phyloP scores from a whole-genome alignment of 2,329 filamentous ascomycete genomes.

The Paradendryphiella salina region DNA sequence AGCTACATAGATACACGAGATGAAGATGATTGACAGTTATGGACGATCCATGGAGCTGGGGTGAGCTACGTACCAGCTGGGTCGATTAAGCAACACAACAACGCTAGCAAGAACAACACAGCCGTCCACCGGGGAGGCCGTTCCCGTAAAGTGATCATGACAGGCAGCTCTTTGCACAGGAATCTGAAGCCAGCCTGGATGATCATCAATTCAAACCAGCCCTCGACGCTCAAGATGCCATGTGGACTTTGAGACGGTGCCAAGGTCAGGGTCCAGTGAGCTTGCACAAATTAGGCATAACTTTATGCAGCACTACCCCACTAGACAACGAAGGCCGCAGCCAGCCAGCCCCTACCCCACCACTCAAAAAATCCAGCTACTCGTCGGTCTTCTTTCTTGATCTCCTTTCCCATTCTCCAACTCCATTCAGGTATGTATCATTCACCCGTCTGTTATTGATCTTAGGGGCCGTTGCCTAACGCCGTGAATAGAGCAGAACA shows the following conservation, averaged over 20 bases:
- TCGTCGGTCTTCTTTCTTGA: slow-evolving; percentile 17
- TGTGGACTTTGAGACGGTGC: slow-evolving; percentile 19
- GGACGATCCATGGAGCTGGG: not conserved
- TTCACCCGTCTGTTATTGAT: slow-evolving; percentile 50
- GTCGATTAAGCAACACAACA: slow-evolving; percentile 41
- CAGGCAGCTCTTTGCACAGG: slow-evolving; percentile 24
- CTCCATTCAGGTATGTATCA: slow-evolving; percentile 23
- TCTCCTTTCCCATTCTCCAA: slow-evolving; percentile 13
- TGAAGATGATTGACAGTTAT: not conserved
- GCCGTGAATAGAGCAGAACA: slow-evolving; percentile 42
- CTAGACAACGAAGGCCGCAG: slow-evolving; percentile 16
- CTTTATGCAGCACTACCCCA: slow-evolving; percentile 15
- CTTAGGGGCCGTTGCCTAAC: slow-evolving; percentile 55
- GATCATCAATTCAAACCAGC: slow-evolving; percentile 9
- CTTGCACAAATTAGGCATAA: slow-evolving; percentile 13
- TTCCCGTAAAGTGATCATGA: slow-evolving; percentile 32
- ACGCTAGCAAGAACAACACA: slow-evolving; percentile 39
- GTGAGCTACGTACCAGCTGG: slow-evolving; percentile 43
- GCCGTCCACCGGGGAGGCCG: slow-evolving; percentile 65
- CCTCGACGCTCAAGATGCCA: slow-evolving; percentile 16
- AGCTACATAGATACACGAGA: not conserved
- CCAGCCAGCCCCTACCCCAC: slow-evolving; percentile 28
- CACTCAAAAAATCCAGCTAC: slow-evolving; percentile 34
- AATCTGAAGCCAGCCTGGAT: slow-evolving; percentile 25
- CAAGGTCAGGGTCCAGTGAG: slow-evolving; percentile 14